Percentiles rank a stretch among this genome's conserved stretches.
Conservation (phyloP, 352 stramenopile species). For the Labyrinthula sp. region DNA sequence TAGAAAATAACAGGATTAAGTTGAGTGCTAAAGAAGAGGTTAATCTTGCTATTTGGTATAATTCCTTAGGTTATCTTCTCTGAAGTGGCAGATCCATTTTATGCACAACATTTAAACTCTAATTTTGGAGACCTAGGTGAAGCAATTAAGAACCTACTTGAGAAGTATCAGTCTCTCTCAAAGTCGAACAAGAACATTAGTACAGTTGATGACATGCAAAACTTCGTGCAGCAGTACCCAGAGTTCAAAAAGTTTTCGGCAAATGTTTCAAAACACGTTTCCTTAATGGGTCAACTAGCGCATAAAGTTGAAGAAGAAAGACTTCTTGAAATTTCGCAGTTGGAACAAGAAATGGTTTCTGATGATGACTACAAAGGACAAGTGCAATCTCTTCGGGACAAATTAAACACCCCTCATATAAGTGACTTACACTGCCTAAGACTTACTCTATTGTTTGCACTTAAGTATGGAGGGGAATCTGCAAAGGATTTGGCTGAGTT, state of each 20-base stretch:
- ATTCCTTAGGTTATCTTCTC: conserved; percentile 92
- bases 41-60: too few relatives aligned
- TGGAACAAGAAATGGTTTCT: conserved; percentile 67
- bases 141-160: conserved; percentile 80
- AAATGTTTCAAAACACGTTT: conserved; percentile 94
- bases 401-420: conserved; percentile 41
- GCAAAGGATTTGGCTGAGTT: conserved; percentile 23
- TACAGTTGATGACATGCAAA: conserved; percentile 92
- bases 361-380: conserved; percentile 49
- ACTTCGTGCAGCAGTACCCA: conserved; percentile 89
- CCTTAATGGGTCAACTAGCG: conserved; percentile 87
- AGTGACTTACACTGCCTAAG: conserved; percentile 90
- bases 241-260: conserved; percentile 78
- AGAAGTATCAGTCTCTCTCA: conserved; percentile 70
- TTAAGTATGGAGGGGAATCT: conserved; percentile 75
- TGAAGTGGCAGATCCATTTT: conserved; percentile 82
- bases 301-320: conserved; percentile 80
- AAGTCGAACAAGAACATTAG: conserved; percentile 70
- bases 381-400: conserved; percentile 48
- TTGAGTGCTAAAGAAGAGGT: conserved; percentile 69
- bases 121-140: conserved; percentile 92
- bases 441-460: conserved; percentile 86
- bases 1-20: conserved; percentile 92
- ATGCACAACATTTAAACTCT: conserved; percentile 73
- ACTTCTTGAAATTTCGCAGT: conserved; percentile 91